These are phyloP conservation scores for Nannizziopsis arthrosporioides DNA, from an alignment of 2,329 filamentous ascomycete genomes.

Conservation along the genomic window DNA sequence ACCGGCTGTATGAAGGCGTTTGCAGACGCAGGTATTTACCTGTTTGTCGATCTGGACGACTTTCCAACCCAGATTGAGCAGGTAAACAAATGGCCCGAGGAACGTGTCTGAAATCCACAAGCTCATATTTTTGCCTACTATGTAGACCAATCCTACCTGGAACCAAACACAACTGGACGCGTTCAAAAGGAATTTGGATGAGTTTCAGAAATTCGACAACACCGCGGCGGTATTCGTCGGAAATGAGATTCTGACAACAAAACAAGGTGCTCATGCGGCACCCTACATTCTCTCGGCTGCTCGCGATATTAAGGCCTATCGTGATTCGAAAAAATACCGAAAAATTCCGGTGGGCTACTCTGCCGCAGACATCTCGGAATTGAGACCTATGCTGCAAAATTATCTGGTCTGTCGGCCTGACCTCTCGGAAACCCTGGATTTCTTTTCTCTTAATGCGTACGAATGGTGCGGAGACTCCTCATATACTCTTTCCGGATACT, in stretches of 20 bases:
- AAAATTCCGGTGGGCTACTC: conserved; percentile 78
- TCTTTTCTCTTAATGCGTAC: conserved; percentile 78
- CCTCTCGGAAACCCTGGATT: conserved; percentile 57
- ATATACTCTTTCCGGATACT: conserved; percentile 58
- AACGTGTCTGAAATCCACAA: not conserved
- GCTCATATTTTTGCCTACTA: not conserved
- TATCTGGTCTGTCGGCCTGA: conserved; percentile 72
- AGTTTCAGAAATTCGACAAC: conserved; percentile 67
- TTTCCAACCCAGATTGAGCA: conserved; percentile 36
- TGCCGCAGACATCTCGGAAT: conserved; percentile 66
- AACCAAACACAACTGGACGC: conserved; percentile 57
- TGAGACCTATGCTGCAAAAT: conserved; percentile 54
- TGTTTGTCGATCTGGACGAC: conserved; percentile 64
- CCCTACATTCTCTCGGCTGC: conserved; percentile 74
- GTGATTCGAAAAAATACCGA: conserved; percentile 63
- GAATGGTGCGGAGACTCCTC: conserved; percentile 56
- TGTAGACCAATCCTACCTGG: conserved; percentile 55
- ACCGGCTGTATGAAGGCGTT: conserved; percentile 70
- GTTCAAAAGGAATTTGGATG: conserved; percentile 63
- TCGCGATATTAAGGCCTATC: conserved; percentile 72
- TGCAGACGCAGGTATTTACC: conserved; percentile 67
- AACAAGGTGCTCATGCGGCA: conserved; percentile 50
- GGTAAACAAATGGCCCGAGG: conserved; percentile 19
- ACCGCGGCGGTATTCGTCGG: conserved; percentile 75
- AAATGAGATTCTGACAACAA: conserved; percentile 59